Base-by-base conservation (phyloP, 2,329 filamentous ascomycete species). In the Phoma sp. region DNA sequence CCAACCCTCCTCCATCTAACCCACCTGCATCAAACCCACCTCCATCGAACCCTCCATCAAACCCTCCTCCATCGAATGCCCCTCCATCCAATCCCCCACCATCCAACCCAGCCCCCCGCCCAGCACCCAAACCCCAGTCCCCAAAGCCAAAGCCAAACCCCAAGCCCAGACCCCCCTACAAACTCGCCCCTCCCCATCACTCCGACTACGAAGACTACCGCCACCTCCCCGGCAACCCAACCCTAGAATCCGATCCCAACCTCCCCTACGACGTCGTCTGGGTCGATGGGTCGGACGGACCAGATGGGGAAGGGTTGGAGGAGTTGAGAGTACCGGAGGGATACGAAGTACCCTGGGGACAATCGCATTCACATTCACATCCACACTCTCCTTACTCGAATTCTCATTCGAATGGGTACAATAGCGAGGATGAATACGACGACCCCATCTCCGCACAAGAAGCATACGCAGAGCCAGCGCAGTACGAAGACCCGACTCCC, bases 211-310 rank as follows among this genome's bases (percentile, higher is more conserved):
- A 38, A 4, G 15, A 38, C 42, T 54, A 47, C 39, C 32, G 9
- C 12, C 28, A 18, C 11, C 37, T 42, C 29, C 49, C 48, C 36
- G 33, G 48, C 18, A 43, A 50, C 15, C 50, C 49, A 4, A 47
- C 36, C 1, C 32, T 50, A 1, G 46, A 42, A 10, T 48, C 46
- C 7, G 33, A 54, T 17, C 49, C 50, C 7, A 28, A 43, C 3
- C 37, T 40, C 14, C 53, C 55, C 4, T 64, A 60, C 33, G 42
- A 51, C 15, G 51, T 57, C 4, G 59, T 62, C n/a, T 64, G 42
- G 42, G 59, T 64, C 4, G 61, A 61, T 9, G 61, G 61, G 4
- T 5, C 52, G 1, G 33, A 59, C 4, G 60, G 60, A 3, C 51
- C 57, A 2, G 17, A 33, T 12, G 17, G 36, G 17, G 26, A 29